Evolutionary conservation across 306 rosid species (phyloP).

Genomic region (Trifolium fragiferum): DNA sequence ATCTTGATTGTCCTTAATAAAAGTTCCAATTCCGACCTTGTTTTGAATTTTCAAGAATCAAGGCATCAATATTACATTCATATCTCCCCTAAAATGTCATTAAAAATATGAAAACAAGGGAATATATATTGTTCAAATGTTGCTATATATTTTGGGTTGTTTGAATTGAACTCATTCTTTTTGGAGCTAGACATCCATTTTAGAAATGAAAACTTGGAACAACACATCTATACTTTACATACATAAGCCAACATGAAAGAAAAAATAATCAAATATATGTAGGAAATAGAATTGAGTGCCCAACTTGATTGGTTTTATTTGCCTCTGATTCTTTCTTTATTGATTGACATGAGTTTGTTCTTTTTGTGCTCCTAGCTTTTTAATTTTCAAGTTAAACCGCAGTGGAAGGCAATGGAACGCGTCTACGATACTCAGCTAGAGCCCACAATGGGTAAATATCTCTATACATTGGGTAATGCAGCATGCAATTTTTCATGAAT

Average conservation of each 20-base stretch:
- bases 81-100: neutral
- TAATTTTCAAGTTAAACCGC: conserved; percentile 13
- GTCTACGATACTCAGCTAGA: conserved; percentile 70
- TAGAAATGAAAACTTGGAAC: conserved; percentile 7
- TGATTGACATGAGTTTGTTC: neutral
- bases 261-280: neutral
- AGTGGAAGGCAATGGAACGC: conserved; percentile 57
- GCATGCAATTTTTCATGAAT: conserved; percentile 67
- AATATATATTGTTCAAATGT: neutral
- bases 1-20: no score
- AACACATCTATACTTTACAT: conserved; percentile 30
- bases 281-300: neutral
- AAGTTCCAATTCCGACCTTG: no score
- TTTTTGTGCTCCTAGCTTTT: neutral
- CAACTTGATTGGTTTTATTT: neutral
- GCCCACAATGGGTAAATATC: conserved; percentile 78
- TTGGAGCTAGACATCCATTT: conserved; percentile 2
- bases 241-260: neutral
- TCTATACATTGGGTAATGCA: conserved; percentile 79
- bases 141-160: neutral
- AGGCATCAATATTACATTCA: no score
- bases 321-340: neutral
- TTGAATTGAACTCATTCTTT: conserved; percentile 13
- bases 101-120: neutral
- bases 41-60: no score